A percentile compares a stretch with the other conserved stretches of the same genome.
phyloP scores from a whole-genome alignment of 2,329 filamentous ascomycete genomes.

The Monilinia vaccinii-corymbosi region DNA sequence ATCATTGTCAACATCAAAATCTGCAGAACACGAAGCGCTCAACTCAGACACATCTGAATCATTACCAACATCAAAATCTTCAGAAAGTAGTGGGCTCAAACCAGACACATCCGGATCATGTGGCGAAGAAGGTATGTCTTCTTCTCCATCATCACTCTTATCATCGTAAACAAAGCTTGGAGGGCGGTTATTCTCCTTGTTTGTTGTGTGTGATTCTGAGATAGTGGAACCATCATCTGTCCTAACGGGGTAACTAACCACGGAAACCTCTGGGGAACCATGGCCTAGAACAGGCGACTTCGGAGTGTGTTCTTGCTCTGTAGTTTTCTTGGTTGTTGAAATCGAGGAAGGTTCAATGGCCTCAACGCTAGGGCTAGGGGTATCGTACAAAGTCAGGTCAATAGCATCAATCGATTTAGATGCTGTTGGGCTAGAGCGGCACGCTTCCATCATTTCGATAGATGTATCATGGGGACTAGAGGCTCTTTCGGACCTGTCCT shows the following conservation, averaged over 20 bases:
- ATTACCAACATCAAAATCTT: too few relatives aligned
- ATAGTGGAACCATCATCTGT: neutral
- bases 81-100: neutral
- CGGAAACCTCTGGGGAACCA: neutral
- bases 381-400: constrained; percentile 28
- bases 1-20: neutral
- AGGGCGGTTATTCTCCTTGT: neutral
- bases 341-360: neutral
- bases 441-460: constrained; percentile 14
- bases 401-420: constrained; percentile 20
- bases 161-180: neutral
- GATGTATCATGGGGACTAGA: constrained; percentile 24
- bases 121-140: neutral
- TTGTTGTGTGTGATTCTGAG: neutral
- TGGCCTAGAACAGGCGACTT: neutral
- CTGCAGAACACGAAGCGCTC: too few relatives aligned
- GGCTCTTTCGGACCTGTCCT: constrained; percentile 16
- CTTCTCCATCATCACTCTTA: constrained; percentile 3
- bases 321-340: neutral
- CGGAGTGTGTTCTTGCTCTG: neutral
- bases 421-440: constrained; percentile 12
- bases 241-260: neutral
- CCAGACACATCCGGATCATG: neutral
- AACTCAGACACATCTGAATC: neutral
- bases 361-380: constrained; percentile 6